These are phyloP conservation scores for Nidularia pulvinata DNA, from an alignment of 768 basidiomycete species.

Conservation along the genomic window DNA sequence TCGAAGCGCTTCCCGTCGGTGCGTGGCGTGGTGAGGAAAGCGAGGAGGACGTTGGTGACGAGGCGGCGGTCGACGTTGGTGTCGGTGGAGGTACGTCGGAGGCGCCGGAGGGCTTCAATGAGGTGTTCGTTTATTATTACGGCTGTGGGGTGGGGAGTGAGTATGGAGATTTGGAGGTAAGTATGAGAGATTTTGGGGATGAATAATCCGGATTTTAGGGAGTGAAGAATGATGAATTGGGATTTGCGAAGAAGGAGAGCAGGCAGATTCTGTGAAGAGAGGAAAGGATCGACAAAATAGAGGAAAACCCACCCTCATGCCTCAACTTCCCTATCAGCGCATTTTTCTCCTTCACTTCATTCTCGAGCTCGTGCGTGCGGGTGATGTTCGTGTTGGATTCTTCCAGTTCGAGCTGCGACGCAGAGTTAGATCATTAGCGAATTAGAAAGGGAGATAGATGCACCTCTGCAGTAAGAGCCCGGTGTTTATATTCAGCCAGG, in stretches of 20 bases:
- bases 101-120: constrained; percentile 94
- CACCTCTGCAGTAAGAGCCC: constrained; percentile 89
- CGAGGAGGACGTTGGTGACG: constrained; percentile 91
- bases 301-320: constrained; percentile 73
- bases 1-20: constrained; percentile 96
- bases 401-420: constrained; percentile 67
- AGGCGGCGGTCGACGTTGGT: constrained; percentile 93
- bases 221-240: too few relatives aligned
- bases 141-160: constrained; percentile 38
- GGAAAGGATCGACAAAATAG: neutral
- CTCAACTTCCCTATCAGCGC: constrained; percentile 93
- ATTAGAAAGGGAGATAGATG: neutral
- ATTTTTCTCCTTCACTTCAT: constrained; percentile 95
- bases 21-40: constrained; percentile 88
- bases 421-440: constrained; percentile 1
- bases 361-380: constrained; percentile 74
- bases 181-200: too few relatives aligned
- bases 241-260: too few relatives aligned
- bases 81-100: constrained; percentile 84
- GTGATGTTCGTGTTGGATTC: constrained; percentile 68
- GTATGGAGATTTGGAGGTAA: neutral
- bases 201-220: too few relatives aligned
- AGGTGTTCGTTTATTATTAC: constrained; percentile 98
- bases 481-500: constrained; percentile 88
- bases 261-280: constrained; percentile 1